Percentiles rank a stretch among this genome's conserved stretches.
These are phyloP conservation scores for Eudorina sp. DNA, from an alignment of 139 green algal genomes.

Conservation along the genomic window DNA sequence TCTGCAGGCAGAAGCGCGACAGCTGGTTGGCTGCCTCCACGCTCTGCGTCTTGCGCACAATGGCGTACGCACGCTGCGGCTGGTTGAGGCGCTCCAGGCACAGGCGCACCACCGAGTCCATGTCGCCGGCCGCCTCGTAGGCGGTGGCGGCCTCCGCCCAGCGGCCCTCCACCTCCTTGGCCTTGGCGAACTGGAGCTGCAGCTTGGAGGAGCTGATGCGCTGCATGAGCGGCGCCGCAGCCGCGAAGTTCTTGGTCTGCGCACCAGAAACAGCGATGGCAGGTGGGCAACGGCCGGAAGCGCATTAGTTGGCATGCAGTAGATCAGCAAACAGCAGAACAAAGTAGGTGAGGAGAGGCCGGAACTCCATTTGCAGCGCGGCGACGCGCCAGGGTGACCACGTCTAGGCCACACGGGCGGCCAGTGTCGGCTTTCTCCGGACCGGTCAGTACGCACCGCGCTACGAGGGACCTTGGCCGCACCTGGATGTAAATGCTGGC, in stretches of 20 bases:
- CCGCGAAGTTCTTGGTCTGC: constrained; percentile 75
- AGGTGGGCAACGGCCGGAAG: too few relatives aligned
- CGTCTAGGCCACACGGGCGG: too few relatives aligned
- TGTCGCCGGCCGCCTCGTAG: constrained; percentile 78
- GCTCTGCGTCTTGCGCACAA: constrained; percentile 73
- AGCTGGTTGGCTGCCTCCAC: constrained; percentile 65
- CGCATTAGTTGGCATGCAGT: too few relatives aligned
- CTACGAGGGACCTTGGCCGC: too few relatives aligned
- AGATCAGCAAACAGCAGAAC: too few relatives aligned
- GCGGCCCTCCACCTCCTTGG: constrained; percentile 83
- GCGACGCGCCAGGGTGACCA: too few relatives aligned
- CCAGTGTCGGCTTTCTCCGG: too few relatives aligned
- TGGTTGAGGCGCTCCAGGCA: constrained; percentile 77
- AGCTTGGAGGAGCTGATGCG: constrained; percentile 75
- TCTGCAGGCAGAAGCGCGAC: constrained; percentile 66
- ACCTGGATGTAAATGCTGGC: constrained; percentile 84
- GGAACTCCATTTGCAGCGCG: too few relatives aligned
- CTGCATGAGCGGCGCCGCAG: constrained; percentile 80
- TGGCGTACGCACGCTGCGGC: constrained; percentile 73
- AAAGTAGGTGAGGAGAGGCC: too few relatives aligned
- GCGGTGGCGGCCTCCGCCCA: constrained; percentile 61
- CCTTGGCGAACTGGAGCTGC: constrained; percentile 82
- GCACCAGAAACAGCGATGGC: too few relatives aligned
- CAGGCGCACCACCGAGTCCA: constrained; percentile 76
- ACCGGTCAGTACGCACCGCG: too few relatives aligned